Conservation (phyloP, 2,329 filamentous ascomycete genomes). For the Ceratocystis destructans region DNA sequence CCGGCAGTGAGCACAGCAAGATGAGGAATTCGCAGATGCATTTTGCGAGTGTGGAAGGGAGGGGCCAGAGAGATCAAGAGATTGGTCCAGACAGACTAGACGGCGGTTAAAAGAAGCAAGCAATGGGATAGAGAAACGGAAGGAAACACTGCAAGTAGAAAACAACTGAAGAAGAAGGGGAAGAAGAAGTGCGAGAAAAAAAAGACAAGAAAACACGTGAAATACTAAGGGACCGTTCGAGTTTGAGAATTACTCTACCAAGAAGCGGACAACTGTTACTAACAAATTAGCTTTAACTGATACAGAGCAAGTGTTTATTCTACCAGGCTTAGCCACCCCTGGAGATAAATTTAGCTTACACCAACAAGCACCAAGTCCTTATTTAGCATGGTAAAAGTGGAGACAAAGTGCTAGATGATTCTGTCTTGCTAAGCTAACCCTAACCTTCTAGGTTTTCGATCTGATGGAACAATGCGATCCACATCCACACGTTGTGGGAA, state of each 20-base stretch:
- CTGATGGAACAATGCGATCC: too few species aligned
- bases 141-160: not conserved
- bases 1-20: slow-evolving; percentile 23
- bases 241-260: too few species aligned
- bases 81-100: slow-evolving; percentile 9
- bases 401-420: not conserved
- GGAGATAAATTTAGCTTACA: slow-evolving; percentile 1
- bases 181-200: not conserved
- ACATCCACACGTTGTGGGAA: too few species aligned
- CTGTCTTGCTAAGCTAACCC: too few species aligned
- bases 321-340: not conserved
- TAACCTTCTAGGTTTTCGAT: not conserved
- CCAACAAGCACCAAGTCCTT: not conserved
- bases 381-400: slow-evolving; percentile 6
- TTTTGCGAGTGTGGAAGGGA: not conserved
- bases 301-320: not conserved
- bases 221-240: not conserved
- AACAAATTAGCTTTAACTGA: not conserved
- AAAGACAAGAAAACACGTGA: not conserved
- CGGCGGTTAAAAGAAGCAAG: not conserved
- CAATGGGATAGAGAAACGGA: not conserved
- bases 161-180: not conserved
- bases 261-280: slow-evolving; percentile 1
- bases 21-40: slow-evolving; percentile 19
- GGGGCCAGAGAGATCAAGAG: not conserved